Evolutionary conservation across 257 asterid genomes (phyloP).

Genomic region (Eucommia ulmoides): DNA sequence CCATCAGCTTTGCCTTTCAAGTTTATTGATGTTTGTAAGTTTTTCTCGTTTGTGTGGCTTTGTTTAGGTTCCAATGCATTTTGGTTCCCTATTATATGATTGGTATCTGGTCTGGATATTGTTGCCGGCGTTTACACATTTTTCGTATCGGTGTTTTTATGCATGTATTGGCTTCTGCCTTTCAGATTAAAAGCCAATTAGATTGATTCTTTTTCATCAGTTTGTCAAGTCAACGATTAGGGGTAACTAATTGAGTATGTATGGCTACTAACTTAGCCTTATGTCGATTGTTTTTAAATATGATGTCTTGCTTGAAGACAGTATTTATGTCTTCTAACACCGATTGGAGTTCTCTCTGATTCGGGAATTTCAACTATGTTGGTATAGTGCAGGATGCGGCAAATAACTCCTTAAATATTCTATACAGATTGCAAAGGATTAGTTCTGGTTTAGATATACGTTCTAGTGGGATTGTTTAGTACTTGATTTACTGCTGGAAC

Average conservation of each 20-base stretch:
- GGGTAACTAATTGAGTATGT: background rate
- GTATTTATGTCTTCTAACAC: background rate
- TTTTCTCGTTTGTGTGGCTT: too few species aligned
- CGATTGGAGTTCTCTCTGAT: background rate
- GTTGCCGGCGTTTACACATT: too few species aligned
- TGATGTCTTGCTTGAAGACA: background rate
- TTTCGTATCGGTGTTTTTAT: too few species aligned
- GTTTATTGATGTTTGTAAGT: too few species aligned
- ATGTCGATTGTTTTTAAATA: background rate
- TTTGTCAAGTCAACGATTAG: background rate
- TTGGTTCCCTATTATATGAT: too few species aligned
- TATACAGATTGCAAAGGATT: background rate
- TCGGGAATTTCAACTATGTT: background rate
- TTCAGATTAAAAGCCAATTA: too few species aligned
- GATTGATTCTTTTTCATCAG: background rate
- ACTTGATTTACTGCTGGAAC: conserved; percentile 5
- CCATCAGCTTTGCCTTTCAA: too few species aligned
- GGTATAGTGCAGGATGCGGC: background rate
- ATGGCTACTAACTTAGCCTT: background rate
- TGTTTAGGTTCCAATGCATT: too few species aligned
- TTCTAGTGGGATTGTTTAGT: background rate
- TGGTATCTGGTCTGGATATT: too few species aligned
- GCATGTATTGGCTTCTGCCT: too few species aligned
- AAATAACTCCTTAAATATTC: background rate
- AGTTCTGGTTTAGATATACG: background rate